Evolutionary conservation across 306 rosid species (phyloP), one percentile per base, ranked within the genome.

Genomic region (Trifolium pratense): DNA sequence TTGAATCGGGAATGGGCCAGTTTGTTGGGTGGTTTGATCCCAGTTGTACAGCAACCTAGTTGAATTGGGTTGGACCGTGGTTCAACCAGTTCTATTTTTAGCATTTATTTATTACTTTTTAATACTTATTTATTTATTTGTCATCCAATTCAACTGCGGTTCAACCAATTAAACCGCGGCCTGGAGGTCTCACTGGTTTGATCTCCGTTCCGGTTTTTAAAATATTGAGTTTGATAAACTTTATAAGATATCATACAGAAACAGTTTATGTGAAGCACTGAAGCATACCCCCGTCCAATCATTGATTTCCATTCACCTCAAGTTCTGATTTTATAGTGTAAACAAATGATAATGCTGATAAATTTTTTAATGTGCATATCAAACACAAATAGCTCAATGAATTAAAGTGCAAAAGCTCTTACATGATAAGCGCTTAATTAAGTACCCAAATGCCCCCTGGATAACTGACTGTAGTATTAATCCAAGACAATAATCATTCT

Each of bases 401-500:
- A 64, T 13, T 39, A 13, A 64, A 64, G 52, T 12, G 32, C 6
- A 64, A 64, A 39, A 20, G 7, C 34, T 64, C 70, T 37, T 64
- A 6, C 13, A 64, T 39, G 52, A 21, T 39, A 39, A 64, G 17
- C 1, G 17, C 49, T 37, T 20, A 64, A 20, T 12, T 64, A 20
- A 39, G 52, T 29, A 64, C 52, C 70, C 52, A 39, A 64, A 13
- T 12, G 12, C 13, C 51, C 52, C 32, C 36, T 15, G 23, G 77
- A 74, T 26, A 61, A 5, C 21, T 20, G 16, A 63, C 4, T 31
- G 37, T 48, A 60, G 70, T 66, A 59, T 67, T 39, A 61, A 78
- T 53, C 61, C 62, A 56, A 70, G 72, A 73, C 53, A 74, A 53
- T 48, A 61, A 45, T 70, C 64, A 62, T 31, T 32, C 20, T 14